phyloP scores from a whole-genome alignment of 495 filamentous ascomycete genomes.

The Extremus antarcticus region DNA sequence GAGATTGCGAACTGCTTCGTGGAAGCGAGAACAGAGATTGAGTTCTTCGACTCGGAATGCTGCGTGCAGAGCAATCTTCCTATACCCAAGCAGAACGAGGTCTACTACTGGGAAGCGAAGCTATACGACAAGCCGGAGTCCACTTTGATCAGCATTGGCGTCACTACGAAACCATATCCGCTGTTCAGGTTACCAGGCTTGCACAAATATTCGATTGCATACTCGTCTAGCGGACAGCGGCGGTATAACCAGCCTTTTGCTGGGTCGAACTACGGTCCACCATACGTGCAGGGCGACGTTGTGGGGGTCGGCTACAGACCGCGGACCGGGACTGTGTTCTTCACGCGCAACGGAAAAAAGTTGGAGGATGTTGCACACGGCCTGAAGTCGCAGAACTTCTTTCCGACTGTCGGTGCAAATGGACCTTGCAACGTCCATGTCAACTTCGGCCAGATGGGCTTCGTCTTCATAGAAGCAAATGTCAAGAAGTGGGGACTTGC shows the following conservation, averaged over 20 bases:
- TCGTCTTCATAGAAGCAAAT: conserved; percentile 97
- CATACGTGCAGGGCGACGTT: conserved; percentile 83
- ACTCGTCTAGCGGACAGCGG: conserved; percentile 74
- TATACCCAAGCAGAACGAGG: conserved; percentile 96
- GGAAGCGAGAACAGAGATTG: conserved; percentile 88
- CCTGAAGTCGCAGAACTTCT: conserved; percentile 88
- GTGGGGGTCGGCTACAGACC: conserved; percentile 93
- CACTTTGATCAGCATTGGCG: conserved; percentile 74
- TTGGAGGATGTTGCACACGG: conserved; percentile 91
- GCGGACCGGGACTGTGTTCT: conserved; percentile 89
- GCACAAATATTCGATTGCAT: conserved; percentile 85
- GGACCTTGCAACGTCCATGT: conserved; percentile 88
- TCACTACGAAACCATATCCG: conserved; percentile 94
- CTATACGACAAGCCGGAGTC: conserved; percentile 92
- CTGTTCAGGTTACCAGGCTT: conserved; percentile 86
- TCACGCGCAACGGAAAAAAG: conserved; percentile 95
- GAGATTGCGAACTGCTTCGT: conserved; percentile 99
- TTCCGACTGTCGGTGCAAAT: conserved; percentile 88
- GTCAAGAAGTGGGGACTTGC: conserved; percentile 99
- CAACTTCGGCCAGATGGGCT: conserved; percentile 94
- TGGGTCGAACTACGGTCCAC: conserved; percentile 66
- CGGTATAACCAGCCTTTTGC: conserved; percentile 86
- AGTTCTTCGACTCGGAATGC: conserved; percentile 96
- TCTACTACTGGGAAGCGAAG: conserved; percentile 99
- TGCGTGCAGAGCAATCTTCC: conserved; percentile 95